phyloP scores from a whole-genome alignment of 2,329 filamentous ascomycete genomes.

The Cladosporium velox region DNA sequence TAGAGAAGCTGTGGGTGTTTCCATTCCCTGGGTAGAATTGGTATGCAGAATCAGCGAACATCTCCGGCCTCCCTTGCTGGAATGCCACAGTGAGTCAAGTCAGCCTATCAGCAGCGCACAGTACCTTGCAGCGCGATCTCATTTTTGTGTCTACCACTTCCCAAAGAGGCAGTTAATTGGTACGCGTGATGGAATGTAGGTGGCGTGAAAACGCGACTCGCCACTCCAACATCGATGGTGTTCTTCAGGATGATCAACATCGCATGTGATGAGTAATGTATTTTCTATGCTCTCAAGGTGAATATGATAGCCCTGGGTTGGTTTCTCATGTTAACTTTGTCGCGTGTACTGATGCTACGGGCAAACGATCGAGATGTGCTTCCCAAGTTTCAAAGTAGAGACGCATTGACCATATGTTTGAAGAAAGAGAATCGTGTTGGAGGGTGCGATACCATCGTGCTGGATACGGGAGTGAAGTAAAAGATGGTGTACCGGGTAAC shows the following conservation, averaged over 20 bases:
- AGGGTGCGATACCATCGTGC: not conserved
- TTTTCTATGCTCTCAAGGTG: not conserved
- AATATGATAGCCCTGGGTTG: not conserved
- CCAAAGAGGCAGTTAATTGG: not conserved
- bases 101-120: slow-evolving; percentile 13
- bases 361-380: not conserved
- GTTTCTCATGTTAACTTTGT: not conserved
- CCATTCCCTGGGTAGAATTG: slow-evolving; percentile 33
- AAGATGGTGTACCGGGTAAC: not conserved
- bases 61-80: slow-evolving; percentile 34
- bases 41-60: slow-evolving; percentile 36
- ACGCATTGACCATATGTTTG: slow-evolving; percentile 7
- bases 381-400: not conserved
- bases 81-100: slow-evolving; percentile 21
- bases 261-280: not conserved
- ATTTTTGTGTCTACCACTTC: slow-evolving; percentile 26
- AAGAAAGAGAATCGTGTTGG: not conserved
- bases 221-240: not conserved
- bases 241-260: not conserved
- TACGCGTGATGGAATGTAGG: slow-evolving; percentile 18
- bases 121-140: slow-evolving; percentile 26
- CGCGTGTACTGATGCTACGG: not conserved
- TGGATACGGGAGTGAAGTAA: not conserved
- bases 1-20: slow-evolving; percentile 26
- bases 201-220: slow-evolving; percentile 13